Evolutionary conservation across 352 stramenopile species (phyloP), one percentile per base, ranked within the genome.

Genomic region (Pythium rishiriense): DNA sequence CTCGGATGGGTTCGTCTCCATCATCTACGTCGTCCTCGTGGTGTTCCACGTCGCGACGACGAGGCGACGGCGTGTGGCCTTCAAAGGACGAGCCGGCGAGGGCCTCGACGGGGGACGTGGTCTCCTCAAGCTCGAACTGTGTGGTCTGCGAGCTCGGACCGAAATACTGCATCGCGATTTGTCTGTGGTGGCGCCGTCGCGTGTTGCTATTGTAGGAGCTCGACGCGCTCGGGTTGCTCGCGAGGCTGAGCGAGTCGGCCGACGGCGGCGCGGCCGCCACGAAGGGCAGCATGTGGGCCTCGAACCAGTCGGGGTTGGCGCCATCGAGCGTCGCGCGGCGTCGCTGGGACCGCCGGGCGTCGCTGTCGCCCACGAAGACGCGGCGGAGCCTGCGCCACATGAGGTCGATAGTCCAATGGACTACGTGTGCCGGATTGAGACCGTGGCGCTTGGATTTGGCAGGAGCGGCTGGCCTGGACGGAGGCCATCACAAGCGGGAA

Each of bases 161-260:
- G 50, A 73, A 73, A 56, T 62, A 73, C 41, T 58, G 46, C 50
- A 21, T 78, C 87, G 21, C 88, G 87, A 58, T 93, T 78, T 17
- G 71, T 86, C 53, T 64, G 19, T 67, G 76, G 31, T 74, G 51
- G 57, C 69, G 75, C 43, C 76, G 70, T 14, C 79, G 76, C n/a
- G 67, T 66, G 54, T 65, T 74, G 63, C 70, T 85, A 52, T 79
- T 72, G 70, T 76, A 79, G 69, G 74, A 85, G 73, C 72, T 84
- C 21, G 22, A 15, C 50, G 77, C 58, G 57, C 76, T 87, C 19
- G 73, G 59, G 46, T 85, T 85, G 56, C 74, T 84, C 8, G 60
- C 62, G 15, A 75, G 54, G 35, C 74, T 85, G 49, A 72, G 75
- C 50, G 26, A 21, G 46, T 65, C 50, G 1, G 41, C 29, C 17